Conservation (phyloP, 805 yeast genomes). For the Ogataea henricii region DNA sequence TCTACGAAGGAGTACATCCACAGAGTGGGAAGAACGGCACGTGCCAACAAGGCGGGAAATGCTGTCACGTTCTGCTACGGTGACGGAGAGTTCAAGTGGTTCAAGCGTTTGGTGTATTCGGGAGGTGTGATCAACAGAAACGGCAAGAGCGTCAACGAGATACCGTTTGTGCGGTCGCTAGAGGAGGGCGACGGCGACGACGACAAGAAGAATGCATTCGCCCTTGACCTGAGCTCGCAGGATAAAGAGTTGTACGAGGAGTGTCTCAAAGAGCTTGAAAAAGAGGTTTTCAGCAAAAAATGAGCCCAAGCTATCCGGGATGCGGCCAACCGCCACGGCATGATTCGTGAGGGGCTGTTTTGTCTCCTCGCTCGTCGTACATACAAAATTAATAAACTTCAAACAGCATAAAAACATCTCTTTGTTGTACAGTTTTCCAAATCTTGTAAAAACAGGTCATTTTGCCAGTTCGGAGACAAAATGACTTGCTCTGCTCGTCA, state of each 20-base stretch:
- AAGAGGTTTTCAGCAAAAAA: conserved; percentile 36
- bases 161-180: conserved; percentile 31
- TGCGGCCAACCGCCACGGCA: no score
- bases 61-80: conserved; percentile 78
- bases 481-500: neutral
- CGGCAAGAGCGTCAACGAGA: conserved; percentile 36
- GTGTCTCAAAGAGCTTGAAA: conserved; percentile 46
- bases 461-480: neutral
- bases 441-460: neutral
- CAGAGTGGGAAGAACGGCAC: conserved; percentile 95
- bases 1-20: conserved; percentile 92
- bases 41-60: conserved; percentile 80
- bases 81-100: conserved; percentile 74
- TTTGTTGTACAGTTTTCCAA: no score
- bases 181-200: conserved; percentile 5
- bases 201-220: conserved; percentile 17
- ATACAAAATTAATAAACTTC: no score
- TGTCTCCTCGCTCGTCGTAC: no score
- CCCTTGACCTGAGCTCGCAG: conserved; percentile 36
- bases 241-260: conserved; percentile 45
- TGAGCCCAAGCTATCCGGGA: no score
- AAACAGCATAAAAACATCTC: no score
- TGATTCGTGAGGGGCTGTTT: no score
- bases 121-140: conserved; percentile 56
- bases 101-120: conserved; percentile 45